Evolutionary conservation across 129 eudicot species (phyloP), one percentile per base, ranked within the genome.

Genomic region (Flaveria bidentis): DNA sequence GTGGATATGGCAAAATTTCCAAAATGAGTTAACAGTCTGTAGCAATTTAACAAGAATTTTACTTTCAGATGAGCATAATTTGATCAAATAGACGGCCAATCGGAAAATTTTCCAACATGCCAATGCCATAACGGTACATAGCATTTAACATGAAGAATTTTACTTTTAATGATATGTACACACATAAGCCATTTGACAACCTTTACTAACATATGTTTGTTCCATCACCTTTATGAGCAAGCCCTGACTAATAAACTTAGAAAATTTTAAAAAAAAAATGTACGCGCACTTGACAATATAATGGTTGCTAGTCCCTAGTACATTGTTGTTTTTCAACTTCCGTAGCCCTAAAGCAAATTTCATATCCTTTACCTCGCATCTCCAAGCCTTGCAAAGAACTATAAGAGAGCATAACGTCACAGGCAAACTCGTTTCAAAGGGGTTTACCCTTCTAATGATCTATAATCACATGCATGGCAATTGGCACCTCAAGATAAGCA

Each of bases 131-230:
- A 36, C 7, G 8, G 41, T 5, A 36, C 1, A 36, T 36, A 5
- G 41, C 41, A 36, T 36, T 36, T 36, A 36, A 36, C 41, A 36
- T 36, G 41, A 36, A 36, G 8, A 36, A 5, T 5, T 36, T 36
- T 36, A 36, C 41, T 36, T 36, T 36, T 36, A 36, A 36, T 4
- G 8, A 36, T 67, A 53, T 41, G 75, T 67, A 23, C 53, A 77
- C 2, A 23, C 67, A 77, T 41, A 51, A 53, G 68, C 68, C 23
- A 15, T 39, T 76, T 52, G 46, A 23, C 75, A 76, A 52, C 53
- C 56, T 39, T 76, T 41, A 39, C 45, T 66, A 57, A 18, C 36
- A 53, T 50, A 36, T 10, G 30, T 64, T 33, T n/a, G 45, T 64
- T 15, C 36, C 69, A 64, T 15, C 69, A 12, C 46, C 64, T 57